Evolutionary conservation across 78 protist species (phyloP).

Genomic region (Cyanophora paradoxa): DNA sequence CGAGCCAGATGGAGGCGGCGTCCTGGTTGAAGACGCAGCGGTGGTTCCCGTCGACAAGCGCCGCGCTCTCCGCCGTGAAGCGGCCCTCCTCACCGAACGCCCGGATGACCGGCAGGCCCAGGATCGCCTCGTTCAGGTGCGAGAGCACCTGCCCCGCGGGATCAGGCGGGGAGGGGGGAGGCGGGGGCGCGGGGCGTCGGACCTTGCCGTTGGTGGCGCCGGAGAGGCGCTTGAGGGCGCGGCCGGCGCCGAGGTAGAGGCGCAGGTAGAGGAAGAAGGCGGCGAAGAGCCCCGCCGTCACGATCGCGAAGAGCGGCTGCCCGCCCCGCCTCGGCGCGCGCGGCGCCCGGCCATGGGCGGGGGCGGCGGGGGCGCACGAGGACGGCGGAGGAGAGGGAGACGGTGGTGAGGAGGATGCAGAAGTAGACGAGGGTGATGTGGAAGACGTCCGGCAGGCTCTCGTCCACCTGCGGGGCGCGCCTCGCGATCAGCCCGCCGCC

Average conservation of each 20-base stretch:
- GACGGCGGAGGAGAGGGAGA: no score
- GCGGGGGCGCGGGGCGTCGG: background rate
- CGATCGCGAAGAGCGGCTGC: background rate
- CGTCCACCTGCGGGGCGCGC: no score
- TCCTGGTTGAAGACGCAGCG: background rate
- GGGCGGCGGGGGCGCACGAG: no score
- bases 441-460: no score
- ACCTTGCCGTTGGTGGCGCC: no score
- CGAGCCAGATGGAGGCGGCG: conserved; percentile 15
- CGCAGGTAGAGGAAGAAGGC: background rate
- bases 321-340: no score
- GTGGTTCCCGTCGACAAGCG: background rate
- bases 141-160: background rate
- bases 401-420: no score
- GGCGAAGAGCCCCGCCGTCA: background rate
- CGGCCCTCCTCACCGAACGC: background rate
- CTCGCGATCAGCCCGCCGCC: no score
- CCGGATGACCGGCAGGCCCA: background rate
- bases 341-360: no score
- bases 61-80: background rate
- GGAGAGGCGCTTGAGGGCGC: no score
- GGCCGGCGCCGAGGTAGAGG: background rate
- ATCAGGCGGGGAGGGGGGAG: background rate
- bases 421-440: no score
- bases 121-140: background rate